A percentile compares a stretch with the other conserved stretches of the same genome.
Evolutionary conservation across 352 stramenopile species (phyloP).

Genomic region (Thalassiosira hispida): DNA sequence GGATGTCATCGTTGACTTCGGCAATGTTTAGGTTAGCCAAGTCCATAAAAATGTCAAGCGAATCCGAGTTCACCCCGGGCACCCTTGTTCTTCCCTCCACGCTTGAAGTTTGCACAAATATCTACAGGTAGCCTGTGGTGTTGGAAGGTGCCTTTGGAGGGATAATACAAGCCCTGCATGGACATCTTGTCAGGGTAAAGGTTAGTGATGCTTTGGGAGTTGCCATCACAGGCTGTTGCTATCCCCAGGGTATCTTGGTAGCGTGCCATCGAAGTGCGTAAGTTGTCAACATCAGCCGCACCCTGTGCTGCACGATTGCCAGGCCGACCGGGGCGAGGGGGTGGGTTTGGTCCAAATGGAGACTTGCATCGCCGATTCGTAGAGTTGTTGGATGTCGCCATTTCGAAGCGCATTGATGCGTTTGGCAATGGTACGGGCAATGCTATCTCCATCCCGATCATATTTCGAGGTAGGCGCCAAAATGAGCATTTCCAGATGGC

Average conservation of each 20-base stretch:
- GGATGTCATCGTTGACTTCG: background rate
- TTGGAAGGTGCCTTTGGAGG: background rate
- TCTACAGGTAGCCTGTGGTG: background rate
- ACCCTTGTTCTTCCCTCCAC: background rate
- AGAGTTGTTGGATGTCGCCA: conserved; percentile 1
- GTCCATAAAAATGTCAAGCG: background rate
- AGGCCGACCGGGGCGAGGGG: background rate
- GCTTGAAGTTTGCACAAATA: background rate
- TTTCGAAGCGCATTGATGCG: background rate
- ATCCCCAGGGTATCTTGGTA: background rate
- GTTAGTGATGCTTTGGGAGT: background rate
- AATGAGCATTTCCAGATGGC: conserved; percentile 8
- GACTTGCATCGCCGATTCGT: background rate
- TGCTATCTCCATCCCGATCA: background rate
- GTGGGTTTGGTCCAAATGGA: background rate
- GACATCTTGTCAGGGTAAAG: background rate
- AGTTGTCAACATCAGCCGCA: conserved; percentile 37
- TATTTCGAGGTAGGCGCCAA: background rate
- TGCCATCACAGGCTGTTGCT: conserved; percentile 12
- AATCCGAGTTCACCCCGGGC: background rate
- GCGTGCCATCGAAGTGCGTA: conserved; percentile 14
- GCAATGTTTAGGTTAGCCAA: background rate
- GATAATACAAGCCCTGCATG: background rate
- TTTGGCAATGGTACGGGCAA: background rate
- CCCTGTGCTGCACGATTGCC: background rate